Evolutionary conservation across 2,329 filamentous ascomycete genomes (phyloP), one percentile per base, ranked within the genome.

Genomic region (Apiospora saccharicola): DNA sequence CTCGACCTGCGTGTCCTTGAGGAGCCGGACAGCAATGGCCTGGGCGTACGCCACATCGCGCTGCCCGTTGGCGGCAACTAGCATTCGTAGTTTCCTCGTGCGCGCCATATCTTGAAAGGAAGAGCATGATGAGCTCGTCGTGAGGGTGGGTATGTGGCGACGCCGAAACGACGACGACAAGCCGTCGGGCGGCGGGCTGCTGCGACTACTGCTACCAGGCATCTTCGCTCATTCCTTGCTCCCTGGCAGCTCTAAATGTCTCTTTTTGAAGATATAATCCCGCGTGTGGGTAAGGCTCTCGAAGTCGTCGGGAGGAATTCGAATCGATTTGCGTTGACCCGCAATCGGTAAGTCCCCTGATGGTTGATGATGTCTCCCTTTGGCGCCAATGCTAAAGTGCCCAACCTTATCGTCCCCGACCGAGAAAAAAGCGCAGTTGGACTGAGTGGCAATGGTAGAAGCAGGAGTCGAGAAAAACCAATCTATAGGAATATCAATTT

Each of bases 41-140:
- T 91, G 88, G 70, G 91, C 91, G 82, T 89, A 92, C 64, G 90
- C 89, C 43, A 90, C 88, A 77, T 92, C 90, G 71, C 88, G 86
- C 67, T 88, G 86, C 72, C 92, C 91, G 76, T 92, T 91, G 72
- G 91, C 88, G 72, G 90, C 90, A 47, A 93, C 86, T 46, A 93
- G 87, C 71, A 93, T 86, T 74, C 86, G 88, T 43, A 92, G 82
- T 75, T 88, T 89, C 73, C 83, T 80, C 44, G 82, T 81, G 19
- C 82, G 81, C 68, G 81, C 82, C 75, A 82, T 80, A 71, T 84
- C 82, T 75, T 80, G 80, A 67, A 84, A 74, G 12, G 82, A 83
- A 4, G 80, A 77, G 69, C 46, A 79, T 37, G 79, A 81, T 0
- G 77, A 78, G 68, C 74, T 78, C 67, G 77, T 70, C 51, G 76